Evolutionary conservation across 805 yeast species (phyloP), one percentile per base, ranked within the genome.

Genomic region (Wickerhamomyces chaumierensis): DNA sequence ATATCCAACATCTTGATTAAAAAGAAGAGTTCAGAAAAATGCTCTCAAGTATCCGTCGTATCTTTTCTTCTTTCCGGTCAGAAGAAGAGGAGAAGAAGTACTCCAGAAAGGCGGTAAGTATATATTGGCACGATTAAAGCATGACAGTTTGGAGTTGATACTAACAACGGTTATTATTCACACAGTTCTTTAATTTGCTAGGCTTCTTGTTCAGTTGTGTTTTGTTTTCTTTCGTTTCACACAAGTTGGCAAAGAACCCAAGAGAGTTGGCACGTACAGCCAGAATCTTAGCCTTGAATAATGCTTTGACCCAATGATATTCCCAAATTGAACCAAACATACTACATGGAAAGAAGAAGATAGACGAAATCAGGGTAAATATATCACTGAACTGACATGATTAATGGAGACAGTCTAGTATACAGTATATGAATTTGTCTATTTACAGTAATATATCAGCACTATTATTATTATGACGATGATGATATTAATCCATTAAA

Each of bases 131-230:
- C n/a, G n/a, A n/a, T n/a, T n/a, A n/a, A n/a, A n/a, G n/a, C n/a
- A n/a, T n/a, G n/a, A n/a, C n/a, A n/a, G n/a, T n/a, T n/a, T n/a
- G n/a, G n/a, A n/a, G n/a, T n/a, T n/a, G n/a, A n/a, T n/a, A n/a
- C n/a, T n/a, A n/a, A n/a, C n/a, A n/a, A n/a, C n/a, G n/a, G n/a
- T n/a, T n/a, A n/a, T n/a, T n/a, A n/a, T n/a, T 7, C 23, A 7
- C 23, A 21, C 12, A 66, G 70, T 80, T 80, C 52, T 80, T 78
- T 61, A 76, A 84, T 45, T 67, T 86, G 21, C 62, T 85, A 21
- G 95, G 95, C 14, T 85, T 83, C 48, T 57, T 85, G 14, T 86
- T 90, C 0, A 72, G 87, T 15, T 83, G 94, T 55, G 88, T 83
- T 13, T 61, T 78, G 27, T 85, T 86, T 56, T 80, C 90, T 23